Evolutionary conservation across 2,329 filamentous ascomycete species (phyloP).

Genomic region (Verticillium isaacii): DNA sequence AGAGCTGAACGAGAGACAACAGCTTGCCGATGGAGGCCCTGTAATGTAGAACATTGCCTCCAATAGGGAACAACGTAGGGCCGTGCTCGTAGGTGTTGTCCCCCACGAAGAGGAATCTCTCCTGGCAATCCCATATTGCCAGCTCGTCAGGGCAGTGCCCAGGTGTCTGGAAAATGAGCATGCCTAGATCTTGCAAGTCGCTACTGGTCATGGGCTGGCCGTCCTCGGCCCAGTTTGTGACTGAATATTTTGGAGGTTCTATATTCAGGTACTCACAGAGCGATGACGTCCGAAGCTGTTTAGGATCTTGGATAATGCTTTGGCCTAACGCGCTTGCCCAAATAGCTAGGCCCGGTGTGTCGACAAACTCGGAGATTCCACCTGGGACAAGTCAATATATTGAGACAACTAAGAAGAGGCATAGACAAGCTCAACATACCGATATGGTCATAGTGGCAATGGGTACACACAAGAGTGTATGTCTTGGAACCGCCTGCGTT

Average conservation of each 20-base stretch:
- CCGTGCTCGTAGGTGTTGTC: slow-evolving; percentile 37
- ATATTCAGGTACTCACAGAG: slow-evolving; percentile 31
- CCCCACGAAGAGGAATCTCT: slow-evolving; percentile 38
- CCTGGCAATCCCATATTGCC: slow-evolving; percentile 37
- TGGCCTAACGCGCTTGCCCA: slow-evolving; percentile 27
- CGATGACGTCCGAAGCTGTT: slow-evolving; percentile 31
- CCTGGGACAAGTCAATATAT: slow-evolving; percentile 11
- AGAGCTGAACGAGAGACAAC: slow-evolving; percentile 5
- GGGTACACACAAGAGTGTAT: slow-evolving; percentile 38
- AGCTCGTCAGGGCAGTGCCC: slow-evolving; percentile 41
- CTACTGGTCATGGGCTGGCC: slow-evolving; percentile 20
- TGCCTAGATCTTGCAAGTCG: slow-evolving; percentile 20
- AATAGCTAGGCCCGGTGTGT: slow-evolving; percentile 17
- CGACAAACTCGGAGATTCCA: slow-evolving; percentile 29
- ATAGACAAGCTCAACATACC: slow-evolving; percentile 6
- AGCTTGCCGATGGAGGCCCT: slow-evolving; percentile 11
- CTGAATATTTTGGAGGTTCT: slow-evolving; percentile 30
- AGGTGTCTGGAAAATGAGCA: slow-evolving; percentile 38
- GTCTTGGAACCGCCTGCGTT: slow-evolving; percentile 25
- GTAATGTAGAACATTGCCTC: slow-evolving; percentile 12
- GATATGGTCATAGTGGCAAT: slow-evolving; percentile 42
- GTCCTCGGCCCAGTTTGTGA: slow-evolving; percentile 35
- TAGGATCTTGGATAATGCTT: slow-evolving; percentile 27
- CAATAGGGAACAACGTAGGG: slow-evolving; percentile 15
- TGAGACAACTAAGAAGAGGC: no score